Evolutionary conservation across 345 rosid genomes (phyloP), one percentile per base, ranked within the genome.

Genomic region (Boechera divaricarpa): DNA sequence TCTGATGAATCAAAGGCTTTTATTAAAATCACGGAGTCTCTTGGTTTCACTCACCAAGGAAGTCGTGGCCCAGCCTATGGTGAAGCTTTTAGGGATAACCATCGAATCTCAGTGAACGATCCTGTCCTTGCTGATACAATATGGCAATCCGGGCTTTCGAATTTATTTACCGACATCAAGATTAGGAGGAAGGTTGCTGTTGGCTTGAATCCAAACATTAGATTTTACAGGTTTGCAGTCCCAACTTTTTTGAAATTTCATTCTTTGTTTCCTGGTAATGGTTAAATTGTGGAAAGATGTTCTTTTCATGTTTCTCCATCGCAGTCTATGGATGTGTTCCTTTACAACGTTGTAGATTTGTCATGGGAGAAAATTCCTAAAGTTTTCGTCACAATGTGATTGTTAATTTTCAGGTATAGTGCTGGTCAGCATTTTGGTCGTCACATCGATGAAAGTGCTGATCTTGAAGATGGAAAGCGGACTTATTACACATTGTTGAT

Each of bases 51-150:
- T 49, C 98, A 88, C 77, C 99, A 89, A 80, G 97, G 98, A 73
- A 92, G 97, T 80, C 98, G 85, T 73, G 98, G 99, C 6, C 99
- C 99, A 29, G 73, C 89, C 4, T 85, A 83, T 74, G 98, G 99
- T 6, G 98, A 92, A 87, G 98, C 98, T 73, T 95, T 82, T 57
- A 81, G 98, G 49, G 99, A 95, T 77, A 91, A 92, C 64, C 96
- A 90, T 64, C 83, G 99, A 61, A 82, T 92, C 49, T 83, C 91
- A 21, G 91, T 84, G 39, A 79, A 85, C 26, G 97, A 95, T 84
- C 83, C 96, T 49, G 67, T 67, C 62, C 96, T 92, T 53, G 96
- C 92, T 0, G 85, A 79, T 68, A 48, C 82, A 4, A 7, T 91
- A 53, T 95, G 99, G 97, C 87, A 85, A 44, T 86, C 97, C 45